Percentiles rank a stretch among this genome's conserved stretches.
phyloP scores from a whole-genome alignment of 2,329 filamentous ascomycete species.

The Aspergillus costaricaensis region DNA sequence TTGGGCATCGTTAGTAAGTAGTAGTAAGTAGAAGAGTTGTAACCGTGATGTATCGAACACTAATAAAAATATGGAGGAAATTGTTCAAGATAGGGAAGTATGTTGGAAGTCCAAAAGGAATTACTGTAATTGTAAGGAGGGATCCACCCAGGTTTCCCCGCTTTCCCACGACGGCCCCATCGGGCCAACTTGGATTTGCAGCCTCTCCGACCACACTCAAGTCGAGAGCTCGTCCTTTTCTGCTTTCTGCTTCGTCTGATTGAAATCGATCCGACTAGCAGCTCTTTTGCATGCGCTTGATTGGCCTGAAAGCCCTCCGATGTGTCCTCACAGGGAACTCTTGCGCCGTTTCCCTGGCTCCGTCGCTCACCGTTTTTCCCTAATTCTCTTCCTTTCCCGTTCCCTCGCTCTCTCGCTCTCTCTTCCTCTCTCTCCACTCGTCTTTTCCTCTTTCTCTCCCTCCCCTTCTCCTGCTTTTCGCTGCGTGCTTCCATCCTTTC shows the following conservation, averaged over 20 bases:
- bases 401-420: constrained; percentile 12
- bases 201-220: background rate
- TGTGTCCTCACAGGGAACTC: constrained; percentile 5
- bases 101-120: background rate
- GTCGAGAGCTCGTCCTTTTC: background rate
- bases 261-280: background rate
- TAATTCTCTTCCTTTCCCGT: constrained; percentile 15
- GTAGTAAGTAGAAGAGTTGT: no score
- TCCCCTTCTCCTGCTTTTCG: constrained; percentile 5
- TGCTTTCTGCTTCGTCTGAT: background rate
- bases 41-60: no score
- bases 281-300: constrained; percentile 13
- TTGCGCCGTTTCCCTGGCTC: constrained; percentile 12
- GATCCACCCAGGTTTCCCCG: constrained; percentile 23
- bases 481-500: background rate
- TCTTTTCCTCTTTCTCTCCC: constrained; percentile 3
- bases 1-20: background rate
- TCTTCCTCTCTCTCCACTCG: constrained; percentile 4
- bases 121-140: constrained; percentile 2
- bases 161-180: constrained; percentile 22
- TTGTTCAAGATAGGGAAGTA: no score
- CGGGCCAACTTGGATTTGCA: constrained; percentile 10
- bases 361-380: constrained; percentile 18
- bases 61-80: background rate
- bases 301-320: constrained; percentile 18